These are phyloP conservation scores for Exophiala phaeomuriformis DNA, from an alignment of 2,329 filamentous ascomycete species.

Conservation along the genomic window DNA sequence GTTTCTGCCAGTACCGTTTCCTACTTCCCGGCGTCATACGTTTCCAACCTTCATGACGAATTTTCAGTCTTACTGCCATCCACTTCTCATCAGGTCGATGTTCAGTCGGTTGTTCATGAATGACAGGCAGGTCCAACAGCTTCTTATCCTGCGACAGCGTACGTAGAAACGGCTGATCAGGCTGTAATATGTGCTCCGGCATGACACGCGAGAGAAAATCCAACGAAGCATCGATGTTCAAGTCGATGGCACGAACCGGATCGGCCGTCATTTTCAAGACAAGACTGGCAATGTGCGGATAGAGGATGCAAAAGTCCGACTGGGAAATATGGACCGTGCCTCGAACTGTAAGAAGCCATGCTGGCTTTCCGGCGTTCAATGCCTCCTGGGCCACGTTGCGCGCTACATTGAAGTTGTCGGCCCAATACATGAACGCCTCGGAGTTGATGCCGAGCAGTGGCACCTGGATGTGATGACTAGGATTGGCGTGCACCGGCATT, in stretches of 20 bases:
- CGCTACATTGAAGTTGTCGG: constrained; percentile 54
- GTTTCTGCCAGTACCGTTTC: constrained; percentile 17
- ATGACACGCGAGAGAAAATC: constrained; percentile 51
- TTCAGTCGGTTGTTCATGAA: constrained; percentile 45
- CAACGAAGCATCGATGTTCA: constrained; percentile 56
- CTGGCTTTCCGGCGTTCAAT: constrained; percentile 39
- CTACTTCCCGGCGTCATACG: constrained; percentile 15
- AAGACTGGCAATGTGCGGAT: constrained; percentile 51
- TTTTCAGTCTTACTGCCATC: constrained; percentile 51
- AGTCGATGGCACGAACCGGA: constrained; percentile 53
- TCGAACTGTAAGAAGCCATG: constrained; percentile 48
- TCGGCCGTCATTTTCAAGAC: constrained; percentile 59
- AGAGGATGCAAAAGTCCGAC: constrained; percentile 60
- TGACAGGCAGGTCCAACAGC: constrained; percentile 40
- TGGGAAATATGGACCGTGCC: constrained; percentile 61
- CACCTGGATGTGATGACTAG: constrained; percentile 42
- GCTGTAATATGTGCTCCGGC: constrained; percentile 33
- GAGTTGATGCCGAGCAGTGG: constrained; percentile 59
- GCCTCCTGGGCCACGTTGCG: constrained; percentile 52
- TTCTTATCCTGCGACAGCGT: constrained; percentile 49
- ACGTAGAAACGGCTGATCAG: constrained; percentile 41
- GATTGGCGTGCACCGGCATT: constrained; percentile 26
- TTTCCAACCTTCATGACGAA: constrained; percentile 45
- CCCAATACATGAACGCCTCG: constrained; percentile 66
- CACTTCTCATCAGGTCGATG: constrained; percentile 53